Evolutionary conservation across 192 early-diverging fungal species (phyloP).

Genomic region (Geosiphon pyriformis): DNA sequence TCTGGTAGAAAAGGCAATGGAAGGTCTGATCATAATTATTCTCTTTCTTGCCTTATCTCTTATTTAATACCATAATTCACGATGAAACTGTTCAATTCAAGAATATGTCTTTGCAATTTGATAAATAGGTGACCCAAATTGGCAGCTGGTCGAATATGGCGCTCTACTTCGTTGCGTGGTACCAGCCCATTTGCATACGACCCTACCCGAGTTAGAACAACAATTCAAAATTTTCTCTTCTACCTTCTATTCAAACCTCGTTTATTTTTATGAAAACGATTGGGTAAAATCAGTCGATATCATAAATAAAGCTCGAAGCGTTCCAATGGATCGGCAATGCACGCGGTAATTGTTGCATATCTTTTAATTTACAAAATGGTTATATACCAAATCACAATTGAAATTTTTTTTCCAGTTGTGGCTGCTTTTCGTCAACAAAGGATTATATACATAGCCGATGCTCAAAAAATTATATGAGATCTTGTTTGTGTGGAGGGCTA

Average conservation of each 20-base stretch:
- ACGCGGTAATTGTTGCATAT: conserved; percentile 8
- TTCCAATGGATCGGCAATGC: conserved; percentile 9
- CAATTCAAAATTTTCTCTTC: not conserved
- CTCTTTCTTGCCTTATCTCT: not conserved
- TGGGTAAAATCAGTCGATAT: conserved; percentile 16
- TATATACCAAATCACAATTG: not conserved
- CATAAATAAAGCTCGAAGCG: conserved; percentile 5
- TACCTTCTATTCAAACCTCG: not conserved
- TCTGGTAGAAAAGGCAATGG: conserved; percentile 1
- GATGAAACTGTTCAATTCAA: not conserved
- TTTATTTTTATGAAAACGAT: conserved; percentile 15
- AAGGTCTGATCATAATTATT: conserved; percentile 2
- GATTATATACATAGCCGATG: not conserved
- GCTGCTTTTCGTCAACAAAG: not conserved
- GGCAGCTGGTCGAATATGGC: not conserved
- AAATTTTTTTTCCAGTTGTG: conserved; percentile 12
- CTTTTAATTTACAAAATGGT: not conserved
- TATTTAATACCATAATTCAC: not conserved
- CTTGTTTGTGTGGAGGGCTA: conserved; percentile 19
- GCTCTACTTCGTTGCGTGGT: not conserved
- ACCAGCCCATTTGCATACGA: not conserved
- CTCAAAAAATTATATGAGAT: conserved; percentile 12
- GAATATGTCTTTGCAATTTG: not conserved
- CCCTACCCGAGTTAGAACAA: not conserved
- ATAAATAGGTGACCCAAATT: not conserved